phyloP scores from a whole-genome alignment of 345 rosid species.

The Zanthoxylum bungeanum region DNA sequence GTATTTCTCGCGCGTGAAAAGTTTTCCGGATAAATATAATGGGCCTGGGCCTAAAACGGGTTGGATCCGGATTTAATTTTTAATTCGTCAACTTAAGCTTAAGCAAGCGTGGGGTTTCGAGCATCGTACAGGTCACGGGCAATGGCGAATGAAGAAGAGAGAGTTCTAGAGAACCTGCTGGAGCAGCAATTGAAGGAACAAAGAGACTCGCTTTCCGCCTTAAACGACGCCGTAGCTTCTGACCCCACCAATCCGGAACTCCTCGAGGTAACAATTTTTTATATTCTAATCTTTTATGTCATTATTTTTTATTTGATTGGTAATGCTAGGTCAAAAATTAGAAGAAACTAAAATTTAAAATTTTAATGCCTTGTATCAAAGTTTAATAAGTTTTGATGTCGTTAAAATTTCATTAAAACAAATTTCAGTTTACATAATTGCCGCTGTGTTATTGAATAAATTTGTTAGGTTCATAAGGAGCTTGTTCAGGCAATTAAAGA shows the following conservation, averaged over 20 bases:
- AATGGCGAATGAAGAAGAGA: constrained; percentile 73
- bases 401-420: too few relatives aligned
- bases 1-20: background rate
- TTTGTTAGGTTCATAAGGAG: constrained; percentile 66
- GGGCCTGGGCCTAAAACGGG: background rate
- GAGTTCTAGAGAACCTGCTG: constrained; percentile 67
- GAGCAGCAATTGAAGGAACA: constrained; percentile 71
- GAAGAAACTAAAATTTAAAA: background rate
- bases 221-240: constrained; percentile 62
- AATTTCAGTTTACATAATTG: background rate
- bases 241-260: constrained; percentile 71
- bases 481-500: constrained; percentile 64
- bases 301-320: background rate
- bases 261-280: constrained; percentile 48
- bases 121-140: background rate
- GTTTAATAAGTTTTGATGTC: background rate
- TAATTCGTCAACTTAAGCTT: background rate
- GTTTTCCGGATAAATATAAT: background rate
- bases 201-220: constrained; percentile 62
- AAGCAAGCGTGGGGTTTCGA: background rate
- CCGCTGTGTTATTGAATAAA: background rate
- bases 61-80: background rate
- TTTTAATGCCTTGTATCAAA: background rate
- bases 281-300: background rate
- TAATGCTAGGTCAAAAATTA: background rate